Percentiles rank a stretch among this genome's conserved stretches.
Evolutionary conservation across 805 yeast species (phyloP).

Genomic region (Nakazawaea ambrosiae): DNA sequence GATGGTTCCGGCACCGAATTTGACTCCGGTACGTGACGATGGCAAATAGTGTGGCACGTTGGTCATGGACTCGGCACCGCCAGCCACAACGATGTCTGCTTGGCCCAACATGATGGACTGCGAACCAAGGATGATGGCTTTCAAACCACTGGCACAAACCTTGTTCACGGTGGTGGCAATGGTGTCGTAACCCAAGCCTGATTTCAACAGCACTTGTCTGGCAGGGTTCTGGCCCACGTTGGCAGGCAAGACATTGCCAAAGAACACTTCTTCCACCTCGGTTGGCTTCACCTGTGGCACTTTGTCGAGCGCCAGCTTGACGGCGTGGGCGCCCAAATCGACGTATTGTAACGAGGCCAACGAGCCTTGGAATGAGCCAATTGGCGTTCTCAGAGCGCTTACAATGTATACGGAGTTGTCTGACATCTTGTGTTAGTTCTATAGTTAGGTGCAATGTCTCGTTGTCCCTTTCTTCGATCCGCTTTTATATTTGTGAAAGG

Average conservation of each 20-base stretch:
- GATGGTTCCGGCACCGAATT: slow-evolving; percentile 74
- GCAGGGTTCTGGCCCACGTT: slow-evolving; percentile 97
- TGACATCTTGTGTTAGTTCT: slow-evolving; percentile 4
- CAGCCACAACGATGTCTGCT: slow-evolving; percentile 91
- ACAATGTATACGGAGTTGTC: slow-evolving; percentile 70
- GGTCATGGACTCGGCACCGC: slow-evolving; percentile 98
- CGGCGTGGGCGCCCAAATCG: slow-evolving; percentile 91
- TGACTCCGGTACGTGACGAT: slow-evolving; percentile 77
- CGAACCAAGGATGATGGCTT: slow-evolving; percentile 84
- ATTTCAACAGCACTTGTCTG: slow-evolving; percentile 88
- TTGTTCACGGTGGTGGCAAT: slow-evolving; percentile 91
- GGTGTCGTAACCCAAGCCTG: slow-evolving; percentile 76
- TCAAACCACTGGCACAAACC: slow-evolving; percentile 96
- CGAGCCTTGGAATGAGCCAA: slow-evolving; percentile 89
- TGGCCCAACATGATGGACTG: slow-evolving; percentile 83
- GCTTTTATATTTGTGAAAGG: too few species aligned
- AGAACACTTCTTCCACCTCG: slow-evolving; percentile 81
- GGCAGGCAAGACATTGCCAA: slow-evolving; percentile 91
- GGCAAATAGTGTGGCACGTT: slow-evolving; percentile 83
- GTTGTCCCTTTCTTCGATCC: too few species aligned
- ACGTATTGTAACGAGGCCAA: slow-evolving; percentile 68
- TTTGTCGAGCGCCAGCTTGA: slow-evolving; percentile 76
- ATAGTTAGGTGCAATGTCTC: neutral
- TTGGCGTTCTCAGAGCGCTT: slow-evolving; percentile 88
- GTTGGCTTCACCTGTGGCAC: slow-evolving; percentile 75